Base-by-base conservation (phyloP, 2,329 filamentous ascomycete species). In the Neoarthrinium moseri region DNA sequence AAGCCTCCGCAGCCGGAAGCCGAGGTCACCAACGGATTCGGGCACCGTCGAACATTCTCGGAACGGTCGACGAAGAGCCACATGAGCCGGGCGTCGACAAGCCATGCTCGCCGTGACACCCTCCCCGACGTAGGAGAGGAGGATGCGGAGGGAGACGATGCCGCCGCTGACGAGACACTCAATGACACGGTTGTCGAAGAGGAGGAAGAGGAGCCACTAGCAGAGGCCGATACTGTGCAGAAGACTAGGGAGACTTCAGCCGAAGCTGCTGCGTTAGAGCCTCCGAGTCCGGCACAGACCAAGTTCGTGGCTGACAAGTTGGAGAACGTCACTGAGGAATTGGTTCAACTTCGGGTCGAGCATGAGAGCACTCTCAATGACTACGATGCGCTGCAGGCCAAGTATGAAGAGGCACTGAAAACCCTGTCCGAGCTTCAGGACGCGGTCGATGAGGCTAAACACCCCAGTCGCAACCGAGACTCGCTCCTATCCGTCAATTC, bases 261-360 rank as follows among this genome's bases (percentile, higher is more conserved):
- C 15, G 73, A 74, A 12, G 71, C 80, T 35, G 67, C 75, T 1
- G n/a, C n/a, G n/a, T n/a, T n/a, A n/a, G n/a, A n/a, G n/a, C 73
- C 80, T 11, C 79, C 81, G 51, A 94, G 82, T 61, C 84, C 88
- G 12, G 87, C 89, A 0, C 91, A 96, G 64, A 86, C 83, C 35
- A 87, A 86, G 53, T 91, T 91, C 57, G 88, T 96, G 43, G 87
- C 88, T 6, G 92, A 97, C 63, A 96, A 97, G 70, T 80, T 97
- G 12, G 92, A 97, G 59, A 86, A 78, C 30, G 87, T 97, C 32
- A 94, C 87, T 0, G 90, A 95, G 63, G 94, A 99, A 68, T 83
- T 99, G 2, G 81, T 96, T 47, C 89, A 94, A 57, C 80, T 99
- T 42, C 87, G 89, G 13, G 85, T 95, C 32, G 91, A 96, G 66